A percentile compares a stretch with the other conserved stretches of the same genome.
Conservation (phyloP, 1,284 basidiomycete species). For the Puccinia polysora region DNA sequence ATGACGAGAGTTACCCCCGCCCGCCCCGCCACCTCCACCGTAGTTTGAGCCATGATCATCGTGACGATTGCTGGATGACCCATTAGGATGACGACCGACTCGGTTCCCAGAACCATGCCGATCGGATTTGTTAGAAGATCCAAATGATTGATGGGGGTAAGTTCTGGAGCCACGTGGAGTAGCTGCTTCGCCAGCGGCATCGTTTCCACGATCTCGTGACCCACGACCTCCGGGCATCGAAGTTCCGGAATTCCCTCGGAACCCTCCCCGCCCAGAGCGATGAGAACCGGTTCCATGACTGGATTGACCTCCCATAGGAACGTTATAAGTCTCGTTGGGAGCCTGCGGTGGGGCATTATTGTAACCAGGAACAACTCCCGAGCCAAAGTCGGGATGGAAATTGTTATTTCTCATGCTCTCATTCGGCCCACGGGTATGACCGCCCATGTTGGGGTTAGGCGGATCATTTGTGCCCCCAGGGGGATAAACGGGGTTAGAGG, state of each 20-base stretch:
- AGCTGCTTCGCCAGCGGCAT: not conserved
- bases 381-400: not conserved
- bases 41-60: constrained; percentile 6
- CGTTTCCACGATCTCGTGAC: constrained; percentile 3
- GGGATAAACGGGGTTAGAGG: not conserved
- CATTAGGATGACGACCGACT: not conserved
- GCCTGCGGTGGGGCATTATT: not conserved
- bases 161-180: not conserved
- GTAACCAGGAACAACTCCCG: not conserved
- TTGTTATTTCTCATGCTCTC: no score
- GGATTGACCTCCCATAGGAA: not conserved
- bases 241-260: not conserved
- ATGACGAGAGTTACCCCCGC: not conserved
- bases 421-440: not conserved
- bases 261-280: constrained; percentile 21
- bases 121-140: not conserved
- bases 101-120: constrained; percentile 19
- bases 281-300: not conserved
- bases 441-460: constrained; percentile 12
- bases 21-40: not conserved
- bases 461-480: constrained; percentile 5
- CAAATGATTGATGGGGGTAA: not conserved
- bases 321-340: not conserved
- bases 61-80: not conserved
- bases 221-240: constrained; percentile 9